Conservation (phyloP, 306 rosid species). For the Prunus kanzakura region DNA sequence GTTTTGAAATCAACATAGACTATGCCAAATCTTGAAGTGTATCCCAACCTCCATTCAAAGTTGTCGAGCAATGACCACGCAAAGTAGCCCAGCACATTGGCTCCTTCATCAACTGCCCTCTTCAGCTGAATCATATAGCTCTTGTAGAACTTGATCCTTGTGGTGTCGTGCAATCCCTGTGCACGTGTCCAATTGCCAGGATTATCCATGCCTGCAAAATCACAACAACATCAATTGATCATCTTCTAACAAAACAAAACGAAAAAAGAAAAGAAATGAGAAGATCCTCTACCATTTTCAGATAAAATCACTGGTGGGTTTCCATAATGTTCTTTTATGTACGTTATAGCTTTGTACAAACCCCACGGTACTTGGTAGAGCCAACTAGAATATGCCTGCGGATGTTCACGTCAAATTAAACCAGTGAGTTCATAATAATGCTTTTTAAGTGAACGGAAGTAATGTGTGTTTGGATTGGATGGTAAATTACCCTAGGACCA, state of each 20-base stretch:
- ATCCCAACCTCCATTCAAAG: constrained; percentile 91
- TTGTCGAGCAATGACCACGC: constrained; percentile 96
- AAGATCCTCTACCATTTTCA: constrained; percentile 61
- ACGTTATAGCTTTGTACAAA: constrained; percentile 69
- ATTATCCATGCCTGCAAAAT: constrained; percentile 73
- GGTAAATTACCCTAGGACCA: constrained; percentile 67
- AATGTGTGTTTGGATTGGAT: background rate
- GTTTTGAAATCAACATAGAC: constrained; percentile 76
- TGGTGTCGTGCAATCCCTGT: constrained; percentile 61
- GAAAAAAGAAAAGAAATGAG: background rate
- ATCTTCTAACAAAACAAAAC: background rate
- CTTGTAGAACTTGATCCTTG: constrained; percentile 68
- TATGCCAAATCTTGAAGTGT: constrained; percentile 88
- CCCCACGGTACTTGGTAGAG: constrained; percentile 98
- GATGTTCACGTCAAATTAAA: background rate
- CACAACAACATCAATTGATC: background rate
- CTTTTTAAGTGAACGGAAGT: background rate
- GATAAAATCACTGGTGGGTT: constrained; percentile 78
- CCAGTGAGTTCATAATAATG: background rate
- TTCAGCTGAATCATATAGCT: constrained; percentile 62
- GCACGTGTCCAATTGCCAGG: constrained; percentile 62
- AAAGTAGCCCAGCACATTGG: constrained; percentile 72
- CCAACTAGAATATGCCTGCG: constrained; percentile 81
- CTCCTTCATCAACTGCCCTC: constrained; percentile 76
- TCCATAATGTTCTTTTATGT: constrained; percentile 71